Percentiles rank a stretch among this genome's conserved stretches.
These are phyloP conservation scores for Ogataea wickerhamii DNA, from an alignment of 805 yeast genomes.

Conservation along the genomic window DNA sequence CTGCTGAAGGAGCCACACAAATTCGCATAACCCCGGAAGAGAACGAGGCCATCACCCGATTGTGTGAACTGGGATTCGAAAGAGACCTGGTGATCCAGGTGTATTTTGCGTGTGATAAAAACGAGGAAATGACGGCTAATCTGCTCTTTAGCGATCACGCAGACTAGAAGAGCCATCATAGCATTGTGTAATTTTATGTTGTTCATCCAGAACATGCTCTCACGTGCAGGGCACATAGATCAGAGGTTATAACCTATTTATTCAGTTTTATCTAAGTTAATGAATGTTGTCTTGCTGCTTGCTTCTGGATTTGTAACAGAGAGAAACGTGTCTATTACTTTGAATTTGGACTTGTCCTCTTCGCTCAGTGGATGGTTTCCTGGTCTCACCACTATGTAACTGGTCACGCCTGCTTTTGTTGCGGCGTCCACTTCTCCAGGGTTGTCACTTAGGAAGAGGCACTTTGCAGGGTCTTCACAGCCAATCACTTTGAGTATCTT, in stretches of 20 bases:
- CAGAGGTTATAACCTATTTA: neutral
- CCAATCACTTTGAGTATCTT: constrained; percentile 41
- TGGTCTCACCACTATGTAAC: constrained; percentile 61
- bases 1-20: constrained; percentile 44
- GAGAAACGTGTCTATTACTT: constrained; percentile 30
- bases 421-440: constrained; percentile 78
- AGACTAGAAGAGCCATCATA: constrained; percentile 15
- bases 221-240: neutral
- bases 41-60: constrained; percentile 81
- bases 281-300: neutral
- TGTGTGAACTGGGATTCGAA: constrained; percentile 92
- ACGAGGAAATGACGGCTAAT: constrained; percentile 96
- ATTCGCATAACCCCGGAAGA: constrained; percentile 76
- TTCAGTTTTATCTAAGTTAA: neutral
- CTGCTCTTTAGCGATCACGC: constrained; percentile 66
- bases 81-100: constrained; percentile 85
- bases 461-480: constrained; percentile 15
- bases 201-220: neutral
- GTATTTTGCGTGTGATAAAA: constrained; percentile 95
- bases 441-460: constrained; percentile 75
- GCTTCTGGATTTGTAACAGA: too few relatives aligned
- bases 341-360: constrained; percentile 29
- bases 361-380: constrained; percentile 60
- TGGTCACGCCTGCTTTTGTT: constrained; percentile 52
- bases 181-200: constrained; percentile 1